Conservation (phyloP, 257 asterid genomes). For the Coffea eugenioides region DNA sequence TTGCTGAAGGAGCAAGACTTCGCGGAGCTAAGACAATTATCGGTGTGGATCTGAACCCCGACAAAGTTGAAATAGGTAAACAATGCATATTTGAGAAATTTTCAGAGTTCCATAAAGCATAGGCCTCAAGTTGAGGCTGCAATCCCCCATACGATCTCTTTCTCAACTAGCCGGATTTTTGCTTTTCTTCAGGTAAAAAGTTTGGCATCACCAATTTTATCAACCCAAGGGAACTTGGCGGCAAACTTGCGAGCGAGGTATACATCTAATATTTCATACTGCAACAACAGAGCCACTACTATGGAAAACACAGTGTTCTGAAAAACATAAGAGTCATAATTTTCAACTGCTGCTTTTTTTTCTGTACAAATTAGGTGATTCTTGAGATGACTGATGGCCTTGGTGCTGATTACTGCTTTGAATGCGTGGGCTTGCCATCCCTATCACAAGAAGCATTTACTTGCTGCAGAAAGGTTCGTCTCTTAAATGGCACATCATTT, state of each 20-base stretch:
- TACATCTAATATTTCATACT: too few species aligned
- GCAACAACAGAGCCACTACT: too few species aligned
- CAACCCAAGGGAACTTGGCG: constrained; percentile 41
- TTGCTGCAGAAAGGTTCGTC: constrained; percentile 57
- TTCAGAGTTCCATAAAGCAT: too few species aligned
- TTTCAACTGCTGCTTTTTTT: background rate
- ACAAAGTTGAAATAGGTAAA: too few species aligned
- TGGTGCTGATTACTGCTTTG: constrained; percentile 75
- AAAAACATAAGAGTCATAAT: too few species aligned
- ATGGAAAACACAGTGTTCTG: background rate
- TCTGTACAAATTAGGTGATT: constrained; percentile 37
- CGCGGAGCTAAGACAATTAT: too few species aligned
- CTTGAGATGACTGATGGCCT: constrained; percentile 56
- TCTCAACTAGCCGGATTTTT: background rate
- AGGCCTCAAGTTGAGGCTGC: too few species aligned
- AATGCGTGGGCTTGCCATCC: constrained; percentile 57
- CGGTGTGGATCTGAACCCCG: too few species aligned
- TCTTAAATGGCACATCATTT: too few species aligned
- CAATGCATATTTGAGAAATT: too few species aligned
- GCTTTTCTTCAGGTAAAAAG: constrained; percentile 38
- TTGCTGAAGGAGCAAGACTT: constrained; percentile 20
- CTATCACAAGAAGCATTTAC: constrained; percentile 60
- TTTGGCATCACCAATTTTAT: constrained; percentile 73
- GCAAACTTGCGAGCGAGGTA: constrained; percentile 63
- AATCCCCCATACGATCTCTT: too few species aligned